phyloP scores from a whole-genome alignment of 257 asterid species.

The Primulina eburnea region DNA sequence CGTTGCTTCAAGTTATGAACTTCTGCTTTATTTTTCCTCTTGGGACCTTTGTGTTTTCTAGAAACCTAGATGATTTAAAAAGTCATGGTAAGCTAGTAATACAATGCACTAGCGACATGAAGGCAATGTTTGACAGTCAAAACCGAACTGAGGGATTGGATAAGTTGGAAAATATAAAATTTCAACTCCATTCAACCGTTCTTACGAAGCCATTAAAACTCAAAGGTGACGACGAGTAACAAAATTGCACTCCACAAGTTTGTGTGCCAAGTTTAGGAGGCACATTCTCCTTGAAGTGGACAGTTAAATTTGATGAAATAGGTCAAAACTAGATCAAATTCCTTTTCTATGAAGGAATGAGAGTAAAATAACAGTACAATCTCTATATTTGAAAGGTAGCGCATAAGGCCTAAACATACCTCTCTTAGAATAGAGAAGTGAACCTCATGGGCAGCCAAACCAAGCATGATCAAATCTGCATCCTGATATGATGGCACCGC shows the following conservation, averaged over 20 bases:
- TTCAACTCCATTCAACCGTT: not conserved
- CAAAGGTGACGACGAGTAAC: no score
- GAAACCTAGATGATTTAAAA: slow-evolving; percentile 33
- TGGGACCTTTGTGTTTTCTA: slow-evolving; percentile 24
- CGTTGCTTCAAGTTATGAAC: slow-evolving; percentile 12
- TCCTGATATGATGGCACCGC: slow-evolving; percentile 36
- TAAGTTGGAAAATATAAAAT: not conserved
- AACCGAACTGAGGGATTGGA: not conserved
- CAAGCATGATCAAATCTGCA: slow-evolving; percentile 73
- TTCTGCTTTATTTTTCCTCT: slow-evolving; percentile 9
- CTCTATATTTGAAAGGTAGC: slow-evolving; percentile 8
- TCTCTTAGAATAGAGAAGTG: slow-evolving; percentile 68
- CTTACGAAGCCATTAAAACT: no score
- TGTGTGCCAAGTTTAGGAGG: no score
- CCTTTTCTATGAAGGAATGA: not conserved
- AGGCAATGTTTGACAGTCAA: not conserved
- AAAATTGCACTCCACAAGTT: no score
- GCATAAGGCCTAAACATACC: slow-evolving; percentile 26
- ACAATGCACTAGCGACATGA: not conserved
- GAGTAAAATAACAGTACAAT: slow-evolving; percentile 10
- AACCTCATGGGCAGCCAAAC: slow-evolving; percentile 62
- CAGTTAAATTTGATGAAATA: no score
- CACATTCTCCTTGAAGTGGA: no score
- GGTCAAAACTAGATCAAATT: not conserved
- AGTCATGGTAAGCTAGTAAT: slow-evolving; percentile 12